Percentiles rank a stretch among this genome's conserved stretches.
Conservation (phyloP, 2,329 filamentous ascomycete species). For the Calonectria ilicicola region DNA sequence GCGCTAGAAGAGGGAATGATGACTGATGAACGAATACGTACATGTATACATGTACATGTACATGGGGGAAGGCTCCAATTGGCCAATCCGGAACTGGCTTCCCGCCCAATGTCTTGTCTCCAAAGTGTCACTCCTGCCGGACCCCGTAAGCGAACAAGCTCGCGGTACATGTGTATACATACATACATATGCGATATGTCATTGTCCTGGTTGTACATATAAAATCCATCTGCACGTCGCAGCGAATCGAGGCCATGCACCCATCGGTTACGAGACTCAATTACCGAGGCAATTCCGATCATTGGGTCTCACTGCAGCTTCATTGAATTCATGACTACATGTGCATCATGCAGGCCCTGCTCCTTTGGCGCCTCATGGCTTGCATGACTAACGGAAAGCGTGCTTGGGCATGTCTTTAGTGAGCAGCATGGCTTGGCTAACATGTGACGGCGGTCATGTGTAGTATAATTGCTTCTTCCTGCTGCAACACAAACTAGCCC, state of each 20-base stretch:
- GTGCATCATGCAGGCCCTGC: not conserved
- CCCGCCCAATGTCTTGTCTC: not conserved
- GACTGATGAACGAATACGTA: no score
- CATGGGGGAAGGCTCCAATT: not conserved
- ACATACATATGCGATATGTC: not conserved
- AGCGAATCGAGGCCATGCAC: not conserved
- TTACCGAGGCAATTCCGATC: not conserved
- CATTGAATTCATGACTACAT: not conserved
- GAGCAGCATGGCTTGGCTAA: not conserved
- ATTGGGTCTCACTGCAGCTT: not conserved
- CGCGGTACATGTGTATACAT: not conserved
- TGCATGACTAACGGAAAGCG: not conserved
- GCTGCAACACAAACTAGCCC: not conserved
- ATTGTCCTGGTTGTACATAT: not conserved
- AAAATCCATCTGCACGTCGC: not conserved
- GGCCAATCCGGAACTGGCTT: not conserved
- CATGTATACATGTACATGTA: no score
- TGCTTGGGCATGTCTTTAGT: not conserved
- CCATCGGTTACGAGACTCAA: not conserved
- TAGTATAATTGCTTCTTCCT: not conserved
- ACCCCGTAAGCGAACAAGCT: not conserved
- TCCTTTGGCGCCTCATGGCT: not conserved
- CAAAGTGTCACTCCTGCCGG: not conserved
- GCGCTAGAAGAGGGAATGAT: no score
- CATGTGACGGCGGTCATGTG: not conserved